phyloP scores from a whole-genome alignment of 371 early-diverging fungal genomes.

The Mucor circinelloides region DNA sequence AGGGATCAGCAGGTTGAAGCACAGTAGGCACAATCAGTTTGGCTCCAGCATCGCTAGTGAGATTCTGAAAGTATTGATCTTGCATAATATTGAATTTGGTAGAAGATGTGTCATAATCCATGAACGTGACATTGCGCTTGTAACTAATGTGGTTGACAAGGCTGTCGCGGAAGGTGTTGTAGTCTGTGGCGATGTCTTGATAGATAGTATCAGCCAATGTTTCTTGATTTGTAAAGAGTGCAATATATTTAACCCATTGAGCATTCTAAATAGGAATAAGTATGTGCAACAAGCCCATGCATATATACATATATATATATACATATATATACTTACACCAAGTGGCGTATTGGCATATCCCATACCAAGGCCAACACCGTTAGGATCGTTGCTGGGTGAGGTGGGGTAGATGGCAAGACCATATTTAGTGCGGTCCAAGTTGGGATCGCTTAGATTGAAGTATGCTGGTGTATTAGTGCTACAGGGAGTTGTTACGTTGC shows the following conservation, averaged over 20 bases:
- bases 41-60: constrained; percentile 34
- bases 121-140: constrained; percentile 32
- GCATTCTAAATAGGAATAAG: constrained; percentile 22
- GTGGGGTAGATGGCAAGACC: constrained; percentile 28
- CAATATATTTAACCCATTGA: constrained; percentile 34
- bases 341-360: constrained; percentile 23
- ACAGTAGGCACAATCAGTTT: constrained; percentile 11
- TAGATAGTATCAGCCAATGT: constrained; percentile 24
- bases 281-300: background rate
- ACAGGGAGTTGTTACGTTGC: constrained; percentile 20
- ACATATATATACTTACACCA: constrained; percentile 22
- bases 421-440: constrained; percentile 15
- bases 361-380: constrained; percentile 30
- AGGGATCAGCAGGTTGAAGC: constrained; percentile 25
- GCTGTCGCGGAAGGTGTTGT: constrained; percentile 18
- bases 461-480: background rate
- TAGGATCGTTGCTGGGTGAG: constrained; percentile 24
- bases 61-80: constrained; percentile 28
- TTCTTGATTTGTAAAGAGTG: constrained; percentile 37
- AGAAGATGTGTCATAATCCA: constrained; percentile 27
- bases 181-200: constrained; percentile 23
- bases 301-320: too few species aligned
- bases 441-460: constrained; percentile 7
- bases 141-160: constrained; percentile 22
- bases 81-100: constrained; percentile 26